phyloP scores from a whole-genome alignment of 805 yeast genomes.

The Candida sphagnicola region DNA sequence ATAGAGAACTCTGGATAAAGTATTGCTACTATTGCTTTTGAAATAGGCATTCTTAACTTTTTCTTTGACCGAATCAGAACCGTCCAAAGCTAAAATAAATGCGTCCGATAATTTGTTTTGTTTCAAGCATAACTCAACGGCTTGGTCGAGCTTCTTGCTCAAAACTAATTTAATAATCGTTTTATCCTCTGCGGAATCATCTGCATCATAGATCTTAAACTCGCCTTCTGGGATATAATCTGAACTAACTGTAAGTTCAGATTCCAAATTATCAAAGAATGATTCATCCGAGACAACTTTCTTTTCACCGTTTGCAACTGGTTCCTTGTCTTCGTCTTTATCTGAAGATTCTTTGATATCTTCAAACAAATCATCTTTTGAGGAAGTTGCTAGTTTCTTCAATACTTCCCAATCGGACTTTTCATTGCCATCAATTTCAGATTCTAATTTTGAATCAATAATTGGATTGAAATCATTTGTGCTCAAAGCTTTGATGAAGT shows the following conservation, averaged over 20 bases:
- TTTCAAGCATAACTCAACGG: slow-evolving; percentile 63
- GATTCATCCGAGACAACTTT: slow-evolving; percentile 18
- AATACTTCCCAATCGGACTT: slow-evolving; percentile 66
- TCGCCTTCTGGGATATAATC: slow-evolving; percentile 49
- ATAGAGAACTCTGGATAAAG: slow-evolving; percentile 72
- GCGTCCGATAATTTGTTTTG: slow-evolving; percentile 73
- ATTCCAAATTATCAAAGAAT: slow-evolving; percentile 33
- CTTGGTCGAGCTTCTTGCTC: slow-evolving; percentile 58
- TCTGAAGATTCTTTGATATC: slow-evolving; percentile 7
- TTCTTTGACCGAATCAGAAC: slow-evolving; percentile 53
- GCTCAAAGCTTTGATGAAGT: slow-evolving; percentile 55
- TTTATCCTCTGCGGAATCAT: slow-evolving; percentile 40
- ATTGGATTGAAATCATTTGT: slow-evolving; percentile 50
- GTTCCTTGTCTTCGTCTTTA: slow-evolving; percentile 8
- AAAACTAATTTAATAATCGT: slow-evolving; percentile 43
- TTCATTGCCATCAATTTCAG: slow-evolving; percentile 33
- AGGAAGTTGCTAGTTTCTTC: slow-evolving; percentile 46
- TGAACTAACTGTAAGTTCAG: slow-evolving; percentile 4
- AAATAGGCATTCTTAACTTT: slow-evolving; percentile 74
- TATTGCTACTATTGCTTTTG: slow-evolving; percentile 46
- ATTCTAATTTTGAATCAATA: slow-evolving; percentile 49
- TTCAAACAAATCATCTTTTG: slow-evolving; percentile 47
- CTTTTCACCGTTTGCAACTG: slow-evolving; percentile 7
- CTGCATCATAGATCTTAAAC: slow-evolving; percentile 38
- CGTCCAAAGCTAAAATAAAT: slow-evolving; percentile 70